Conservation (phyloP, 2,329 filamentous ascomycete species). For the Monilinia vaccinii-corymbosi region DNA sequence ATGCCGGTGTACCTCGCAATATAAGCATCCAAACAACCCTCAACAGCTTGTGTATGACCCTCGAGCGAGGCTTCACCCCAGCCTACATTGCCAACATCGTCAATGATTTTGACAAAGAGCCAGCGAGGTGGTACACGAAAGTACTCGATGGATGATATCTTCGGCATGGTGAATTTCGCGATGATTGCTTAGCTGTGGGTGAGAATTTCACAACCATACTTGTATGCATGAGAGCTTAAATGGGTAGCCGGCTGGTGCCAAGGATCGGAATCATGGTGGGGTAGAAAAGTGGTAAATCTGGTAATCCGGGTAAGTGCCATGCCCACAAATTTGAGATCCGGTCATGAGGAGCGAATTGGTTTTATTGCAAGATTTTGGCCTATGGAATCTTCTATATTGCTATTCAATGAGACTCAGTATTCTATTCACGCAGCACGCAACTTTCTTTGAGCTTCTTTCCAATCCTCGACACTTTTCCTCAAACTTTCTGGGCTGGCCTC, state of each 20-base stretch:
- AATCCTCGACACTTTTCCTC: conserved; percentile 29
- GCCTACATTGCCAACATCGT: conserved; percentile 53
- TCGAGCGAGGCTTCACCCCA: conserved; percentile 72
- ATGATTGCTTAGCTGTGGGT: background rate
- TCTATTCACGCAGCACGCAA: background rate
- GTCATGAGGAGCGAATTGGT: background rate
- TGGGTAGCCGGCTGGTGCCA: background rate
- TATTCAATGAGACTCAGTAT: background rate
- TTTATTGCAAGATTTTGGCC: background rate
- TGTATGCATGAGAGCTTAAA: background rate
- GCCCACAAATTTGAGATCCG: background rate
- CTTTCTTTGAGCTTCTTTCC: conserved; percentile 8
- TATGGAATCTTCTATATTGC: background rate
- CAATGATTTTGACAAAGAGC: conserved; percentile 70
- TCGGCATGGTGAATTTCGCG: conserved; percentile 40
- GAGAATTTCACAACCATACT: background rate
- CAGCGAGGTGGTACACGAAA: conserved; percentile 67
- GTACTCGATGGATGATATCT: conserved; percentile 59
- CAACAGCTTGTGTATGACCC: conserved; percentile 64
- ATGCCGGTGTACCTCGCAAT: conserved; percentile 51
- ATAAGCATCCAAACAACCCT: conserved; percentile 63
- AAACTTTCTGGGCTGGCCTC: conserved; percentile 33
- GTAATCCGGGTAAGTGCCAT: background rate
- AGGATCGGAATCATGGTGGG: background rate
- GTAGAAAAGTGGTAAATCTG: background rate